phyloP scores from a whole-genome alignment of 345 rosid species.

The Odontarrhena argentea region DNA sequence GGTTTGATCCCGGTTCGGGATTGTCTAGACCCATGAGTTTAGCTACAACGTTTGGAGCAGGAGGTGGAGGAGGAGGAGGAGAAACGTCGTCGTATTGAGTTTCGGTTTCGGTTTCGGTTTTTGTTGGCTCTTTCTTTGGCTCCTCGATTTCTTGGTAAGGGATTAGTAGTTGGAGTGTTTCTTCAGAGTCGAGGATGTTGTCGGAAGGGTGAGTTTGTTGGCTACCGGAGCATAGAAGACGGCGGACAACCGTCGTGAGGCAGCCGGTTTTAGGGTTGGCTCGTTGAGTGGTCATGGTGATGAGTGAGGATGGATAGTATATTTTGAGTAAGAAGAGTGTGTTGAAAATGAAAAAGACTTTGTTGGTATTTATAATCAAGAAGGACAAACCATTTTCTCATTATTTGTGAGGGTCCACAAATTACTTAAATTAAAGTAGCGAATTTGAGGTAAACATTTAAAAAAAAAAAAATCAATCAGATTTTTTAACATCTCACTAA shows the following conservation, averaged over 20 bases:
- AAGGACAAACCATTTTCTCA: neutral
- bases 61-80: slow-evolving; percentile 24
- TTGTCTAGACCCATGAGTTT: slow-evolving; percentile 80
- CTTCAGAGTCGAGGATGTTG: slow-evolving; percentile 36
- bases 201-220: slow-evolving; percentile 75
- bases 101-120: slow-evolving; percentile 28
- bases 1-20: slow-evolving; percentile 54
- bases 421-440: neutral
- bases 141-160: slow-evolving; percentile 33
- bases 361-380: slow-evolving; percentile 18
- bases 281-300: slow-evolving; percentile 43
- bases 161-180: slow-evolving; percentile 34
- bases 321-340: slow-evolving; percentile 15
- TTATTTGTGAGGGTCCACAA: slow-evolving; percentile 25
- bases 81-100: slow-evolving; percentile 36
- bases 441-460: neutral
- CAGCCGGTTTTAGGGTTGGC: slow-evolving; percentile 58
- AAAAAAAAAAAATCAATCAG: too few species aligned
- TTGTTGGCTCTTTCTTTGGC: slow-evolving; percentile 33
- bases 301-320: slow-evolving; percentile 6
- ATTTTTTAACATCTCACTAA: too few species aligned
- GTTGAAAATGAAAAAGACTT: slow-evolving; percentile 16
- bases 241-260: slow-evolving; percentile 57
- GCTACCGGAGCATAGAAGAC: slow-evolving; percentile 64
- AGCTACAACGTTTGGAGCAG: slow-evolving; percentile 68